Conservation (phyloP, 2,329 filamentous ascomycete species). For the Colletotrichum eremochloae region DNA sequence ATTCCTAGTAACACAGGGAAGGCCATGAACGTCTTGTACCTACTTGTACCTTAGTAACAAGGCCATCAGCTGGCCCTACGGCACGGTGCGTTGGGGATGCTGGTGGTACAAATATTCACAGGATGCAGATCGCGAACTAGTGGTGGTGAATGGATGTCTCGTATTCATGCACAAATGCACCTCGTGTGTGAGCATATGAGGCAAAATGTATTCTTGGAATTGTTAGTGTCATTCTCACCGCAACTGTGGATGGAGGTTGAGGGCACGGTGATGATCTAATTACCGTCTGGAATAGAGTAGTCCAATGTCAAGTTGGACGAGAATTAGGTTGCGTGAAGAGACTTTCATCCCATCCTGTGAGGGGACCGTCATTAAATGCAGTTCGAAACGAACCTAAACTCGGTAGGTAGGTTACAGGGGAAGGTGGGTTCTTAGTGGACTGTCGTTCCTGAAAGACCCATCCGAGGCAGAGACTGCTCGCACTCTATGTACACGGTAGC, state of each 20-base stretch:
- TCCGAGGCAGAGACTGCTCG: background rate
- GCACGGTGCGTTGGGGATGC: conserved; percentile 21
- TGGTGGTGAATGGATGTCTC: conserved; percentile 32
- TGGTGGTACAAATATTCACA: conserved; percentile 21
- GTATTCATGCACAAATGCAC: conserved; percentile 37
- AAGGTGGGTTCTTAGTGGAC: conserved; percentile 15
- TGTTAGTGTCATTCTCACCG: conserved; percentile 4
- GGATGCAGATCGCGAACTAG: conserved; percentile 29
- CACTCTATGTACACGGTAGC: background rate
- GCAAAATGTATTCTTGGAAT: conserved; percentile 22
- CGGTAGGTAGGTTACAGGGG: conserved; percentile 12
- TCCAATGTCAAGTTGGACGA: background rate
- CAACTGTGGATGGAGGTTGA: conserved; percentile 20
- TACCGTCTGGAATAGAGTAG: conserved; percentile 19
- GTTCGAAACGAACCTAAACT: conserved; percentile 17
- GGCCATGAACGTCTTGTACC: background rate
- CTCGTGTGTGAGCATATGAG: conserved; percentile 26
- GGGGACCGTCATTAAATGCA: conserved; percentile 17
- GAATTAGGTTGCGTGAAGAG: conserved; percentile 4
- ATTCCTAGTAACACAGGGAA: background rate
- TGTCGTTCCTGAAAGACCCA: background rate
- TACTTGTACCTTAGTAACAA: too few species aligned
- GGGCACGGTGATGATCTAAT: conserved; percentile 16
- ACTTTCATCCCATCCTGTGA: conserved; percentile 19
- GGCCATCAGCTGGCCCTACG: conserved; percentile 14